Evolutionary conservation across 78 protist genomes (phyloP), one percentile per base, ranked within the genome.

Genomic region (Dictyostelium purpureum): DNA sequence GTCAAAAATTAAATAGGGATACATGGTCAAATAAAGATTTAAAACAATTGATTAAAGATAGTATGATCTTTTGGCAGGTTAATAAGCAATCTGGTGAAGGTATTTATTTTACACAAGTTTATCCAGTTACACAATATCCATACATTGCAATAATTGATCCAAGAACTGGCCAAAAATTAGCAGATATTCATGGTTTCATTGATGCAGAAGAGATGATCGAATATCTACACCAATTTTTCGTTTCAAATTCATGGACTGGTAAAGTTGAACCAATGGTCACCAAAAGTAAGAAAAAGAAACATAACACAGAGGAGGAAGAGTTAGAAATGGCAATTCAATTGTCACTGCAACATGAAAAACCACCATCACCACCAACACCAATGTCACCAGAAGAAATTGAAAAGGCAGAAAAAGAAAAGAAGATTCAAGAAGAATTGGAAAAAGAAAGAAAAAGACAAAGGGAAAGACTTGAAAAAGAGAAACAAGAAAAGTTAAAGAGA

Each of bases 21-120:
- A 78, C 88, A 18, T 88, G 94, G 94, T 88, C 94, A 6, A 59
- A 77, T 12, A 54, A 57, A 43, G 70, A 70, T 9, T 26, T 88
- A 19, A 78, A 77, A 51, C 59, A 61, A 1, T 67, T 67, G 24
- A 70, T 88, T 9, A 42, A 43, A 18, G 77, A 75, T 33, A 54
- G 69, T 28, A 77, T 88, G 63, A 51, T 88, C n/a, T 88, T 88
- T 66, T 88, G 94, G 94, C 94, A 88, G 42, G 70, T 88, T 7
- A 54, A 35, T 28, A 19, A 63, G 11, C 31, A 54, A 67, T 38
- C 52, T 35, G 19, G 43, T 18, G 94, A 77, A 42, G 94, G 94
- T 42, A 33, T 21, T 16, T 38, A 19, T 28, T 88, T 73, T 26
- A 38, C 33, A 21, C 71, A 52, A 38, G 26, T 40, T 51, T 88